Base-by-base conservation (phyloP, 768 basidiomycete species). In the Boletellus sp. region DNA sequence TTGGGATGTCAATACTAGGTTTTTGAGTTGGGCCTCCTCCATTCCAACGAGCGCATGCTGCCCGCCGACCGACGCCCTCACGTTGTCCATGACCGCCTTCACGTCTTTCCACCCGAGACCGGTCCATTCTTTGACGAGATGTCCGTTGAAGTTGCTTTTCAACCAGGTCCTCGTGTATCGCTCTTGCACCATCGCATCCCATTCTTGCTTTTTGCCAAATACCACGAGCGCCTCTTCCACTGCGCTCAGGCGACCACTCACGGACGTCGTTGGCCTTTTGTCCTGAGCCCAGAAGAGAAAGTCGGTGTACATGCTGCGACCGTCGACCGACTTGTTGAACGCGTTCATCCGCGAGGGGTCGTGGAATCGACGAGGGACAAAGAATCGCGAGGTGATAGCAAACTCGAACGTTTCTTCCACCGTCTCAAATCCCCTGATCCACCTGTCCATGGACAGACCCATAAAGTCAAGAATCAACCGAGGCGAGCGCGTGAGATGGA, bases 341-440 rank as follows among this genome's bases (percentile, higher is more conserved):
- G 73, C 11, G 60, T 56, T 47, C 74, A 74, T 37, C 5, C 26
- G 15, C 40, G 62, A 34, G 57, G 64, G 47, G 46, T 61, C 48
- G 15, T 57, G 50, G 45, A 83, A 72, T 15, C 63, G 56, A 13
- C 54, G 58, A 2, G 77, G 71, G 47, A 77, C 66, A 57, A 84
- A 85, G 48, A 78, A 77, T n/a, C 72, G 73, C 10, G 78, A 79
- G 5, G 74, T 69, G 3, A 71, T 68, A 1, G 78, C 74, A 78
- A 87, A 89, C 45, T 77, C 61, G 58, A 87, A 87, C 4, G 77
- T 64, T 15, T 79, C 77, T 3, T 63, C 66, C 46, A 78, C 74
- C 0, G 80, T 80, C 12, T 64, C 46, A 54, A 89, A 89, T 0
- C 85, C 84, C 31, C 62, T 60, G 33, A 60, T 53, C 74, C 79